These are phyloP conservation scores for Pleurotus cornucopiae DNA, from an alignment of 768 basidiomycete genomes.

Conservation along the genomic window DNA sequence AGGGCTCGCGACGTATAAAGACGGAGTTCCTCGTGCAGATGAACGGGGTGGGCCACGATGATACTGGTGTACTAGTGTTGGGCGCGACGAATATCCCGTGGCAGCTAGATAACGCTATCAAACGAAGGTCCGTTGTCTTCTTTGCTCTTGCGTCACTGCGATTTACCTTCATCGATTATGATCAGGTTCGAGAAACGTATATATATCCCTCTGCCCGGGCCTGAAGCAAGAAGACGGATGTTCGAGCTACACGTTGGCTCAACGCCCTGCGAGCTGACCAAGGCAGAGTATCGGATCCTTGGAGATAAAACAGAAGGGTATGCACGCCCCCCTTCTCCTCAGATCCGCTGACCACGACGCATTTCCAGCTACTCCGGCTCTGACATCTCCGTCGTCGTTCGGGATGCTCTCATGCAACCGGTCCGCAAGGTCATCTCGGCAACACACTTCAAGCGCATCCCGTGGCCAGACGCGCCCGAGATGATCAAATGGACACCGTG, in stretches of 20 bases:
- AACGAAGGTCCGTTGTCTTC: constrained; percentile 59
- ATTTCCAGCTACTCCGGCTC: constrained; percentile 70
- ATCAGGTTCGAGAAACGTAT: constrained; percentile 93
- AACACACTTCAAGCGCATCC: constrained; percentile 83
- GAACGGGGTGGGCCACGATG: constrained; percentile 98
- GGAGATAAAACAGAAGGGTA: constrained; percentile 84
- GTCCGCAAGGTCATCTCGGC: constrained; percentile 94
- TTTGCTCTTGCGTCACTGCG: neutral
- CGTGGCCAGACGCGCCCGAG: constrained; percentile 17
- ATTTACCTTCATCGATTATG: neutral
- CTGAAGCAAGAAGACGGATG: constrained; percentile 90
- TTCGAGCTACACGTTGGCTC: constrained; percentile 94
- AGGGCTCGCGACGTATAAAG: constrained; percentile 95
- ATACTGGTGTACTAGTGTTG: constrained; percentile 91
- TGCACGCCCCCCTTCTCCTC: no score
- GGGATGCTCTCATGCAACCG: constrained; percentile 98
- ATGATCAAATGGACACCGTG: constrained; percentile 85
- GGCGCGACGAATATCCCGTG: constrained; percentile 99
- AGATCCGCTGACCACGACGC: no score
- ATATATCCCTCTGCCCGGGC: constrained; percentile 94
- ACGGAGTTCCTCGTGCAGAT: constrained; percentile 98
- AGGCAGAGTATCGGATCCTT: constrained; percentile 74
- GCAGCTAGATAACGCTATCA: constrained; percentile 97
- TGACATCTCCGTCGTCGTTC: constrained; percentile 90
- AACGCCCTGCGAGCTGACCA: constrained; percentile 81